Evolutionary conservation across 2,329 filamentous ascomycete species (phyloP).

Genomic region (Fusarium sp.): DNA sequence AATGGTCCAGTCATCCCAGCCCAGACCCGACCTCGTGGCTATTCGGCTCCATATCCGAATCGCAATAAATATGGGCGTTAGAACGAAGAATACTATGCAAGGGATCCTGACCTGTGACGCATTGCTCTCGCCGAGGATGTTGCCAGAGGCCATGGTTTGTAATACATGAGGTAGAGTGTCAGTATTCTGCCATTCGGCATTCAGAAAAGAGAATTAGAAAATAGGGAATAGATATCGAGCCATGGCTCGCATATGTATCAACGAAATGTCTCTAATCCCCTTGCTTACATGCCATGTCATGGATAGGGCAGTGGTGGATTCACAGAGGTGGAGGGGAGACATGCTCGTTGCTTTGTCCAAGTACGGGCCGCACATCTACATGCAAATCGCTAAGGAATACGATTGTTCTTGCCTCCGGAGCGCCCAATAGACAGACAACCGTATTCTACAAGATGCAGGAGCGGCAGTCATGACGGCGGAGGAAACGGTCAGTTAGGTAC

Average conservation of each 20-base stretch:
- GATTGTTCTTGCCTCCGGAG: not conserved
- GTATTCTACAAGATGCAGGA: not conserved
- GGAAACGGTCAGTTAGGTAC: not conserved
- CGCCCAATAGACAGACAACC: not conserved
- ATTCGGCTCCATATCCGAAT: slow-evolving; percentile 60
- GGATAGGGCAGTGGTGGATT: not conserved
- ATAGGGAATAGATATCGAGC: not conserved
- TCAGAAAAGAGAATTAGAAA: not conserved
- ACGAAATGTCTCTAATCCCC: not conserved
- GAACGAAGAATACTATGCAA: slow-evolving; percentile 60
- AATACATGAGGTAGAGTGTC: not conserved
- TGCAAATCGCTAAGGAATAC: slow-evolving; percentile 14
- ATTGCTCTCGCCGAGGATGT: slow-evolving; percentile 54
- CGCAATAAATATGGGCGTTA: slow-evolving; percentile 59
- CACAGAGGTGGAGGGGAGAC: slow-evolving; percentile 1
- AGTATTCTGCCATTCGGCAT: slow-evolving; percentile 8
- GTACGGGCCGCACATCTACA: slow-evolving; percentile 5
- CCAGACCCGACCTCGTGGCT: slow-evolving; percentile 54
- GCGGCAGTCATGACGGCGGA: not conserved
- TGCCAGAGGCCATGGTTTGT: slow-evolving; percentile 48
- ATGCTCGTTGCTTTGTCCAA: slow-evolving; percentile 31
- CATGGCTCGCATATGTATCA: slow-evolving; percentile 1
- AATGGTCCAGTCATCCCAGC: slow-evolving; percentile 62
- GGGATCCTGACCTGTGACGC: slow-evolving; percentile 57
- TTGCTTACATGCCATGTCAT: not conserved